Evolutionary conservation across 805 yeast species (phyloP), one percentile per base, ranked within the genome.

Genomic region (Starmerella khaoyaiensis): DNA sequence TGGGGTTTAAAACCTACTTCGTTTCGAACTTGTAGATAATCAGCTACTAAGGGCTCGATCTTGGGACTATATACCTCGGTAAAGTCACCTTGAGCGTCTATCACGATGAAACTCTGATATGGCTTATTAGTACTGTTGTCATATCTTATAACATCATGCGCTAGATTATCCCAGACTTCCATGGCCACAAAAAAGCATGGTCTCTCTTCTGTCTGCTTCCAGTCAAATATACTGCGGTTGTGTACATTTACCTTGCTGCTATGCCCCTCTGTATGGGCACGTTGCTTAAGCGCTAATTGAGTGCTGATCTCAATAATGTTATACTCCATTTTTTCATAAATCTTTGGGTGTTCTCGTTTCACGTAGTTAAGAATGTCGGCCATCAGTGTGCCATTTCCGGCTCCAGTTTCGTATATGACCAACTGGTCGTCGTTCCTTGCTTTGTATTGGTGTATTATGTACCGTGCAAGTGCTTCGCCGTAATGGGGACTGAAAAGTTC

Each of bases 371-470:
- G 57, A 9, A 82, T 69, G 50, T 81, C 77, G 37, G 67, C 55
- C 94, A 83, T 82, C 42, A 82, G 57, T 0, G 93, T 81, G 28
- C 93, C 93, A 51, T 82, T 82, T 47, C 94, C 94, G 16, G 84
- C 93, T 41, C 93, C 94, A 66, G 80, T 72, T 58, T 83, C 94
- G 57, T 81, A 83, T 19, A 82, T 79, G 5, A 72, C 67, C 32
- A 87, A 61, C 52, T 80, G 84, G 86, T 60, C 45, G 76, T 75
- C 47, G 74, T 59, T 55, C 75, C 30, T 21, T 2, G 26, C 74
- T 54, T 77, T 79, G 53, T 79, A 76, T 7, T 74, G 76, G 37
- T 82, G 58, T 5, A 42, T 26, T 15, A 86, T 59, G 58, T 82
- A 79, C 37, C 86, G 62, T 0, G 95, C 95, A 39, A 87, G 60